Conservation (phyloP, 495 filamentous ascomycete species). For the Trichoderma parareesei region DNA sequence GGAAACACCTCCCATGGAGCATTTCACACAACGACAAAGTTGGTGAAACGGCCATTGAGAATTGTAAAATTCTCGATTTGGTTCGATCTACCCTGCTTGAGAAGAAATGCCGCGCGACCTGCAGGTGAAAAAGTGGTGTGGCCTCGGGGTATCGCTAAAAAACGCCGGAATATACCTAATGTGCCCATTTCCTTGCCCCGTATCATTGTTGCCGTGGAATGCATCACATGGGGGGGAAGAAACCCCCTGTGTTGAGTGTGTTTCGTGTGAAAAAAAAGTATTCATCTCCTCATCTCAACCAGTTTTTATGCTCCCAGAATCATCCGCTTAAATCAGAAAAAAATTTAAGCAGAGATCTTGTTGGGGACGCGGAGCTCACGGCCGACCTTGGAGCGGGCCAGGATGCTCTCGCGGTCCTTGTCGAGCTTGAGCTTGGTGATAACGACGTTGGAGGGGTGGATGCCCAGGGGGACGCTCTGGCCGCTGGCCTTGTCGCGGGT, state of each 20-base stretch:
- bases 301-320: neutral
- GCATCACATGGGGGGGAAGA: constrained; percentile 1
- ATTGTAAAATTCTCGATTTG: constrained; percentile 36
- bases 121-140: neutral
- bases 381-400: constrained; percentile 73
- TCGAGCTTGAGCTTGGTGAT: constrained; percentile 97
- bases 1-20: constrained; percentile 56
- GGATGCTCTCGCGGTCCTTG: constrained; percentile 93
- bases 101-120: neutral
- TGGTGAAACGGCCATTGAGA: constrained; percentile 56
- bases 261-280: neutral
- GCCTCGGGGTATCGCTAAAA: constrained; percentile 9
- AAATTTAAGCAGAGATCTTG: constrained; percentile 27
- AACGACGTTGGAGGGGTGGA: constrained; percentile 87
- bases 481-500: constrained; percentile 90
- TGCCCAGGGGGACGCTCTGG: constrained; percentile 78
- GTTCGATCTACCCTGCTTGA: constrained; percentile 11
- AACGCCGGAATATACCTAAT: constrained; percentile 12
- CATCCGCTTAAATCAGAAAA: no score
- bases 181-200: neutral
- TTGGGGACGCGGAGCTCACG: constrained; percentile 57
- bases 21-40: constrained; percentile 43
- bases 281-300: neutral
- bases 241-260: neutral
- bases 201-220: constrained; percentile 8